These are phyloP conservation scores for Aspergillus udagawae DNA, from an alignment of 2,329 filamentous ascomycete genomes.

Conservation along the genomic window DNA sequence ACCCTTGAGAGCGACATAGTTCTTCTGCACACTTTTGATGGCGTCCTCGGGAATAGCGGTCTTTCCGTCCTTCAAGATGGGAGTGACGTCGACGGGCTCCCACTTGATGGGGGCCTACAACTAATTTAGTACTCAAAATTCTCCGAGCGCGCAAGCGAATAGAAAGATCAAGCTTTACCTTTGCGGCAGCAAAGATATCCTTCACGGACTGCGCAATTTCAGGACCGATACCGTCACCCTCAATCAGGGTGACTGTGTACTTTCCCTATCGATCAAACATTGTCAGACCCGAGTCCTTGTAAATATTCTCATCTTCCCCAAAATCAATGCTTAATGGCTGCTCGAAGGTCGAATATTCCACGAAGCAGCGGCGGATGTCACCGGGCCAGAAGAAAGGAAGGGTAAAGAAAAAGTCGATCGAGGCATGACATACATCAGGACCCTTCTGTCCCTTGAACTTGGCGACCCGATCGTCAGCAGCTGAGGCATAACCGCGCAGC, in stretches of 20 bases:
- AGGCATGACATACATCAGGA: conserved; percentile 64
- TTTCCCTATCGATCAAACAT: conserved; percentile 62
- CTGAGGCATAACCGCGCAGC: conserved; percentile 59
- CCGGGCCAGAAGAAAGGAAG: conserved; percentile 23
- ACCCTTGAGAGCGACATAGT: conserved; percentile 97
- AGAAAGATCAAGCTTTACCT: conserved; percentile 52
- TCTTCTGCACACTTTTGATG: conserved; percentile 88
- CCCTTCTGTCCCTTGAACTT: conserved; percentile 92
- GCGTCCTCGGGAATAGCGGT: conserved; percentile 90
- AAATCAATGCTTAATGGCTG: background rate
- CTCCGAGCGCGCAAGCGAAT: conserved; percentile 1
- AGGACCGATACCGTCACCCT: conserved; percentile 97
- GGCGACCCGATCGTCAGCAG: conserved; percentile 68
- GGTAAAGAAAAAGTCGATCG: conserved; percentile 13
- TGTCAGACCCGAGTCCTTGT: conserved; percentile 13
- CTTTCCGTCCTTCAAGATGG: conserved; percentile 88
- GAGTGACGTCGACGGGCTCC: conserved; percentile 96
- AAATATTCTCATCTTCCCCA: background rate
- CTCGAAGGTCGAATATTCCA: background rate
- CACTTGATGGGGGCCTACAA: conserved; percentile 82
- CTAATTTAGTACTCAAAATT: conserved; percentile 26
- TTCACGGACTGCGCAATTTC: conserved; percentile 98
- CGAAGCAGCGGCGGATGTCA: conserved; percentile 18
- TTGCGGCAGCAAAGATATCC: conserved; percentile 94
- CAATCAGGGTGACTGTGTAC: conserved; percentile 93